A percentile compares a stretch with the other conserved stretches of the same genome.
These are phyloP conservation scores for Rutidosis leptorrhynchoides DNA, from an alignment of 129 eudicot species.

Conservation along the genomic window DNA sequence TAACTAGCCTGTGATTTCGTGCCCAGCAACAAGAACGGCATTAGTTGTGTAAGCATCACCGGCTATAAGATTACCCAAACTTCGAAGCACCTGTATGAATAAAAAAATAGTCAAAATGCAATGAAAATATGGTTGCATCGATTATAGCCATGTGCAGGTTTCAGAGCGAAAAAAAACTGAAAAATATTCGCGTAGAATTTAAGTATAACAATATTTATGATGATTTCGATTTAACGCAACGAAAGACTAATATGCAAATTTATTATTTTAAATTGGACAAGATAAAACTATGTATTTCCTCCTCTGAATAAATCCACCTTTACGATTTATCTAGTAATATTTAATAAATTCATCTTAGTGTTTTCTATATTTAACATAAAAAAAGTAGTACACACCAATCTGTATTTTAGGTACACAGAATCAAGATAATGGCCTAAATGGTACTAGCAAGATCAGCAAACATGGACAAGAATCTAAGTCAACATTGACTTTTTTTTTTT, in stretches of 20 bases:
- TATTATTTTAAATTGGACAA: neutral
- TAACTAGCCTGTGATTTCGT: slow-evolving; percentile 77
- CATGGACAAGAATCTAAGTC: neutral
- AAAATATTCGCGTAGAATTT: too few species aligned
- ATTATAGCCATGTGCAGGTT: too few species aligned
- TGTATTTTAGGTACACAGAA: neutral
- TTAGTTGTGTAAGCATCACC: slow-evolving; percentile 71
- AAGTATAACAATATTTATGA: neutral
- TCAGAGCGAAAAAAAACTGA: too few species aligned
- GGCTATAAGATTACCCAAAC: slow-evolving; percentile 96
- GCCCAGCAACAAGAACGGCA: slow-evolving; percentile 60
- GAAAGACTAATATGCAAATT: neutral
- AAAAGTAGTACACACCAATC: neutral
- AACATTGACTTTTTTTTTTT: too few species aligned
- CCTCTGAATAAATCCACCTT: neutral
- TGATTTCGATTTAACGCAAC: neutral
- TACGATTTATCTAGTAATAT: neutral
- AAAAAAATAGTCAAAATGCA: neutral
- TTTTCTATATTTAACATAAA: too few species aligned
- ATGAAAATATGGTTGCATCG: slow-evolving; percentile 19
- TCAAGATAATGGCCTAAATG: neutral
- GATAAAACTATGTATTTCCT: neutral
- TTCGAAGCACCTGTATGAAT: slow-evolving; percentile 61
- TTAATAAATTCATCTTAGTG: neutral
- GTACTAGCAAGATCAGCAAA: neutral